Evolutionary conservation across 2,329 filamentous ascomycete genomes (phyloP).

Genomic region (Beauveria australis): DNA sequence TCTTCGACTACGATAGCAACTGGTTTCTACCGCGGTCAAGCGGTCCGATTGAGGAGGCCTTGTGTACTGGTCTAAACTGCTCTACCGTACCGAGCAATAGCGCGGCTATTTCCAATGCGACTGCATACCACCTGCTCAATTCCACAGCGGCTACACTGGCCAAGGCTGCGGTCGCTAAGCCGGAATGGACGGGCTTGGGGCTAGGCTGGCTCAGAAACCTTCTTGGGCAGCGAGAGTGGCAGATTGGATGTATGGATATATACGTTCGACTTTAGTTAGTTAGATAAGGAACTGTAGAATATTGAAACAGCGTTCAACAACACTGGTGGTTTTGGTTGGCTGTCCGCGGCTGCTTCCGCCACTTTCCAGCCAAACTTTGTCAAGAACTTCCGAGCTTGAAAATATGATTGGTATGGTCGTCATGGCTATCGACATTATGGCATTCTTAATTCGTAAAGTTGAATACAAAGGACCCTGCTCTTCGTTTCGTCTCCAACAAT

Average conservation of each 20-base stretch:
- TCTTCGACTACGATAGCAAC: conserved; percentile 86
- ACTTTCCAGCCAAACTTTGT: neutral
- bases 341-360: neutral
- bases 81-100: neutral
- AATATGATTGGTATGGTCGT: neutral
- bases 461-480: neutral
- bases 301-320: neutral
- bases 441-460: conserved; percentile 7
- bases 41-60: conserved; percentile 16
- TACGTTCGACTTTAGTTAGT: conserved; percentile 59
- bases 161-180: conserved; percentile 56
- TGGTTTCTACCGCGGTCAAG: conserved; percentile 78
- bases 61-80: conserved; percentile 20
- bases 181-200: conserved; percentile 68
- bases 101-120: conserved; percentile 36
- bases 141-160: conserved; percentile 62
- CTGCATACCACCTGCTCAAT: conserved; percentile 51
- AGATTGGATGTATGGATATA: conserved; percentile 84
- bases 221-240: conserved; percentile 78
- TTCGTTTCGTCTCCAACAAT: no score
- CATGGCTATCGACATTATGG: conserved; percentile 11
- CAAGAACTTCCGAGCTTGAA: neutral
- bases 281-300: neutral
- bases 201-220: conserved; percentile 81
- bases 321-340: neutral